phyloP scores from a whole-genome alignment of 2,329 filamentous ascomycete species.

The Colletotrichum camelliae region DNA sequence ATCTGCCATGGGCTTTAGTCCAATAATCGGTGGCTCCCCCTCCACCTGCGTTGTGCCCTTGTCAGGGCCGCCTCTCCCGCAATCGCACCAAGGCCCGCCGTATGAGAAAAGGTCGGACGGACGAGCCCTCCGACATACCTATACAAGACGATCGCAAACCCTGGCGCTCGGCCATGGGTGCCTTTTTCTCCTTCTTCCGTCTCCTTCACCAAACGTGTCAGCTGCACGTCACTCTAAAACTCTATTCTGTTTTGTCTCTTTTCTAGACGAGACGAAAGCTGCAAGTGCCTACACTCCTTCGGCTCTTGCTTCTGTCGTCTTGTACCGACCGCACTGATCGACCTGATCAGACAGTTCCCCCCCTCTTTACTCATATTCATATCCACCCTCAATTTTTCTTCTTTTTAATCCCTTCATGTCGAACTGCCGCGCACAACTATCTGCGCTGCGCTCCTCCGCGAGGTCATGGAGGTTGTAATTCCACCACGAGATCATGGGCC shows the following conservation, averaged over 20 bases:
- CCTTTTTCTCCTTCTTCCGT: not conserved
- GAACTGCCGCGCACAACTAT: not conserved
- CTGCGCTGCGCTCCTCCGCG: conserved; percentile 13
- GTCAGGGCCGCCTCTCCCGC: conserved; percentile 17
- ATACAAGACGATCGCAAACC: conserved; percentile 19
- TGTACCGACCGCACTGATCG: not conserved
- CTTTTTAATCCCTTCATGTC: conserved; percentile 15
- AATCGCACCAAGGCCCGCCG: not conserved
- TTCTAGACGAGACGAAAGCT: conserved; percentile 14
- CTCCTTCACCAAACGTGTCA: conserved; percentile 23
- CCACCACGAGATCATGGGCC: conserved; percentile 22
- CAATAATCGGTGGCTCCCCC: not conserved
- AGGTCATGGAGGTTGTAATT: conserved; percentile 24
- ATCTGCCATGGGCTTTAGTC: conserved; percentile 14
- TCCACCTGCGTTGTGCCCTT: not conserved
- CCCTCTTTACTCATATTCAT: not conserved
- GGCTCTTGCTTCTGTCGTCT: not conserved
- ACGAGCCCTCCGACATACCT: not conserved
- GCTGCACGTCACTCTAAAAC: conserved; percentile 21
- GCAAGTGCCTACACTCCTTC: conserved; percentile 14
- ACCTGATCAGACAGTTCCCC: not conserved
- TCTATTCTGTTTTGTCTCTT: conserved; percentile 14
- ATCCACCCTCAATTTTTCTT: not conserved
- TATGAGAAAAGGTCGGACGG: conserved; percentile 1
- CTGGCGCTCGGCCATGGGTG: conserved; percentile 13